Evolutionary conservation across 2,329 filamentous ascomycete species (phyloP).

Genomic region (Colletotrichum paranaense): DNA sequence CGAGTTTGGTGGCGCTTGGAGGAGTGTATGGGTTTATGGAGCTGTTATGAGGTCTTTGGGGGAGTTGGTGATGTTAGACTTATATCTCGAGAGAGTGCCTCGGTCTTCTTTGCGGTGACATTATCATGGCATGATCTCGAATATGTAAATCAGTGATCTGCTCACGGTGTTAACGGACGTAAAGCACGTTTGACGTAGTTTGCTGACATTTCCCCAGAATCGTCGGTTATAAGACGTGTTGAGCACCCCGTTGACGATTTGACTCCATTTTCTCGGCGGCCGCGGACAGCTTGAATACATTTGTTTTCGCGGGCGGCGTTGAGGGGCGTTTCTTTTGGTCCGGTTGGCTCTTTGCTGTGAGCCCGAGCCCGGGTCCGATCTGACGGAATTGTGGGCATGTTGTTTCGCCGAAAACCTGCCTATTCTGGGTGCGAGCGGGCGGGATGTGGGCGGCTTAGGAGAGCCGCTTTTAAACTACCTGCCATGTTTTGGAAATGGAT

Average conservation of each 20-base stretch:
- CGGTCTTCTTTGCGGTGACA: background rate
- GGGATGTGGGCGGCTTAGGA: too few species aligned
- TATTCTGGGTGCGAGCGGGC: background rate
- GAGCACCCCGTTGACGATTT: background rate
- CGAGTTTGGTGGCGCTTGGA: background rate
- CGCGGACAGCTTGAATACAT: background rate
- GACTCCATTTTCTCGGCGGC: background rate
- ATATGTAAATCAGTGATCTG: background rate
- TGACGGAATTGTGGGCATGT: background rate
- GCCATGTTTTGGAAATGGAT: too few species aligned
- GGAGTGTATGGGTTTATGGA: fast-evolving
- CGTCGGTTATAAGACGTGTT: background rate
- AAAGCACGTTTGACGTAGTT: background rate
- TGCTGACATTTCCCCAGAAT: background rate
- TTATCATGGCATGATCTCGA: background rate
- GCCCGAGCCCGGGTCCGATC: background rate
- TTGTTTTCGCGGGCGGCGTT: background rate
- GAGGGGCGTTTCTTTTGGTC: background rate
- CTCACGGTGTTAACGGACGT: slow-evolving; percentile 6
- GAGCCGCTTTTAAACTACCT: too few species aligned
- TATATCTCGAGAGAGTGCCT: background rate
- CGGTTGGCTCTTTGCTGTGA: background rate
- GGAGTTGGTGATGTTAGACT: background rate
- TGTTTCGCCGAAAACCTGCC: background rate
- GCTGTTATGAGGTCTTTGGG: background rate